Conservation (phyloP, 2,329 filamentous ascomycete species). For the Neonectria magnoliae region DNA sequence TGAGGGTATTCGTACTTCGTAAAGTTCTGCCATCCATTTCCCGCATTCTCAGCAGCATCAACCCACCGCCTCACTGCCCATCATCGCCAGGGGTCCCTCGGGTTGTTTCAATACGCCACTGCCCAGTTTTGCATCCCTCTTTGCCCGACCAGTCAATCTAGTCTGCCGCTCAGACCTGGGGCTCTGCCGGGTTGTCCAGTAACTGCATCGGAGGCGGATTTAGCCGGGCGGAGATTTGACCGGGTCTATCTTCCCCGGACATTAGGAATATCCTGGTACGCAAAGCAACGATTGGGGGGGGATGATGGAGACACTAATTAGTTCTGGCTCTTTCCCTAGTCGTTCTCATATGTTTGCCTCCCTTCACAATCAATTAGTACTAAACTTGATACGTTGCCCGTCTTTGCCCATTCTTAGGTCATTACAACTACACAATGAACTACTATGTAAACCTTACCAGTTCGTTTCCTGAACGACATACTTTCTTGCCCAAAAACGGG, state of each 20-base stretch:
- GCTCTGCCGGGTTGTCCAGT: neutral
- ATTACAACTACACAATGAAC: too few species aligned
- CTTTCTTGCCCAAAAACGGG: too few species aligned
- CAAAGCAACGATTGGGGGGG: constrained; percentile 13
- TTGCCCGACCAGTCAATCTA: neutral
- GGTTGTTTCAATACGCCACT: neutral
- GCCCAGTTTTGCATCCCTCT: neutral
- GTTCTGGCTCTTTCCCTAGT: too few species aligned
- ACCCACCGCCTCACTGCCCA: neutral
- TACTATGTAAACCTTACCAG: too few species aligned
- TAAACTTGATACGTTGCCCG: too few species aligned
- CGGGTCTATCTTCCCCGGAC: neutral
- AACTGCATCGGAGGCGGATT: constrained; percentile 5
- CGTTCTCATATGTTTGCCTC: too few species aligned
- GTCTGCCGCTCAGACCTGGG: neutral
- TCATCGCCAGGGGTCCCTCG: neutral
- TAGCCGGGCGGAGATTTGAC: constrained; percentile 9
- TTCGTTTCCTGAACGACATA: too few species aligned
- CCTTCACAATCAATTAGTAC: too few species aligned
- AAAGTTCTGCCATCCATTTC: neutral
- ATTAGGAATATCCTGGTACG: neutral
- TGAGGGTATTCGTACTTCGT: neutral
- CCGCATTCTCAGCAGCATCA: neutral
- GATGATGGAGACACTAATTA: neutral
- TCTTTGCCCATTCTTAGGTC: too few species aligned